Conservation (phyloP, 2,329 filamentous ascomycete species). For the Talaromyces sp. region DNA sequence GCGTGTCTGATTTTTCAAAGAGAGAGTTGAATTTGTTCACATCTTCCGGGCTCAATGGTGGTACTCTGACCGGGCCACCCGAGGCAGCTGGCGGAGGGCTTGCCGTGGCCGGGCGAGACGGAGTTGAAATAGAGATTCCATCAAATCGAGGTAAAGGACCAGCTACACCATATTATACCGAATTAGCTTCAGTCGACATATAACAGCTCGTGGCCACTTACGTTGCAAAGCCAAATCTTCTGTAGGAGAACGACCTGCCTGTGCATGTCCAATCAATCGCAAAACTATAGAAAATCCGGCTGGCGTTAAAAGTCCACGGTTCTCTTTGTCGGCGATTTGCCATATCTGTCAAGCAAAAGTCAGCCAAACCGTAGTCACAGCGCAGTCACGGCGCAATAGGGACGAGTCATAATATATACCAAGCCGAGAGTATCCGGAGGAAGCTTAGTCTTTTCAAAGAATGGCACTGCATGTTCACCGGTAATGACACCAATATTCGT, state of each 20-base stretch:
- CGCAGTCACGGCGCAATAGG: neutral
- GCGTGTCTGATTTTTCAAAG: constrained; percentile 82
- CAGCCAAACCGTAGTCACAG: neutral
- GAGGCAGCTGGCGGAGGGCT: constrained; percentile 40
- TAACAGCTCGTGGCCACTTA: constrained; percentile 30
- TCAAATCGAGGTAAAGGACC: constrained; percentile 93
- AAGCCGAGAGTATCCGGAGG: constrained; percentile 82
- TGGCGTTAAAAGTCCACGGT: constrained; percentile 87
- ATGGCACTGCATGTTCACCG: constrained; percentile 91
- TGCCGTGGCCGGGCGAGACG: constrained; percentile 55
- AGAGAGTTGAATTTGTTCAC: constrained; percentile 81
- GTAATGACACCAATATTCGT: constrained; percentile 91
- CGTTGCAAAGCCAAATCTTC: constrained; percentile 76
- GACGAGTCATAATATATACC: constrained; percentile 51
- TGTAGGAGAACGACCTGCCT: constrained; percentile 77
- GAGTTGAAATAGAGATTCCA: constrained; percentile 54
- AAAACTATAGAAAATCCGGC: constrained; percentile 90
- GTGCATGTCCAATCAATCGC: constrained; percentile 91
- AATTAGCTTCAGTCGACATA: neutral
- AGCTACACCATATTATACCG: constrained; percentile 34
- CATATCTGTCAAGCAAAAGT: constrained; percentile 66
- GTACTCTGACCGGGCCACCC: constrained; percentile 72
- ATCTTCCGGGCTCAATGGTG: constrained; percentile 82
- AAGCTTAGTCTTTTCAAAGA: constrained; percentile 94
- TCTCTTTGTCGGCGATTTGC: constrained; percentile 97